Evolutionary conservation across 257 asterid species (phyloP).

Genomic region (Solanum bulbocastanum): DNA sequence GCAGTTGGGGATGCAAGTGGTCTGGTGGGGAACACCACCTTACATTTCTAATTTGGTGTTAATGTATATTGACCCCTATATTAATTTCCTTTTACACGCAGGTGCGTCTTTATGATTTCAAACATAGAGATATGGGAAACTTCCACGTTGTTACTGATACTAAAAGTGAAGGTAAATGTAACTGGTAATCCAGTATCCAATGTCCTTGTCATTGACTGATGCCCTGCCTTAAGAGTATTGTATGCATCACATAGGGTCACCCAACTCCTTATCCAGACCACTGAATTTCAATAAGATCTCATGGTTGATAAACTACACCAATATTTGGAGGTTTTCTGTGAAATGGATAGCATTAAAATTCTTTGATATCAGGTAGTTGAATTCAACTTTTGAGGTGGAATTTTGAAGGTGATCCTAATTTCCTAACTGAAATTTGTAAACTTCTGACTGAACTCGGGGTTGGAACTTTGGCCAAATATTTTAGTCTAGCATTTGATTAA

Average conservation of each 20-base stretch:
- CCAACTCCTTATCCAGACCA: neutral
- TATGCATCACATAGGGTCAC: neutral
- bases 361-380: neutral
- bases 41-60: conserved; percentile 5
- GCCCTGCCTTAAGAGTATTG: neutral
- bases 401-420: neutral
- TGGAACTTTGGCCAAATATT: neutral
- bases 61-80: neutral
- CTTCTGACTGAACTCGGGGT: neutral
- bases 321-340: neutral
- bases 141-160: conserved; percentile 53
- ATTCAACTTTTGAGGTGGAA: neutral
- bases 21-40: conserved; percentile 52
- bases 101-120: conserved; percentile 59
- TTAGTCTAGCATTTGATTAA: neutral
- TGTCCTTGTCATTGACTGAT: neutral
- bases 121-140: conserved; percentile 27
- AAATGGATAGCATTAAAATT: neutral
- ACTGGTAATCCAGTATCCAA: neutral
- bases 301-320: neutral
- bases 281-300: neutral
- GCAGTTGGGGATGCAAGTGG: conserved; percentile 84
- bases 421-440: neutral
- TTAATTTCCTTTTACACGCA: conserved; percentile 20
- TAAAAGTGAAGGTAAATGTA: conserved; percentile 53